Evolutionary conservation across 306 rosid species (phyloP), one percentile per base, ranked within the genome.

Genomic region (Cucumis sativus): DNA sequence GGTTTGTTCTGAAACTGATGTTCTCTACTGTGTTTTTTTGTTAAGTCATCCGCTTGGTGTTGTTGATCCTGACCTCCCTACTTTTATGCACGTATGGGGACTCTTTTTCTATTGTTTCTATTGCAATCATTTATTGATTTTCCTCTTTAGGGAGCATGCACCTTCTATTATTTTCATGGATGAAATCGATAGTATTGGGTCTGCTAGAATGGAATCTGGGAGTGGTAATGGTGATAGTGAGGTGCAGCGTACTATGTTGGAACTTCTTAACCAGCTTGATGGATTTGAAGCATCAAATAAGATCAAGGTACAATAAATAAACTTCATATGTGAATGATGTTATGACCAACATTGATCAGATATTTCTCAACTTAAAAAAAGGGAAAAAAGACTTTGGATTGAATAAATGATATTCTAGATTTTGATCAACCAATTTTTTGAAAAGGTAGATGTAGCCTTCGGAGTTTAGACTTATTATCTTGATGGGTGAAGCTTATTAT

Each of bases 151-250:
- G 88, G 99, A 96, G 86, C 99, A 96, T 81, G 99, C 99, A 16
- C 99, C 99, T 54, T 96, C 99, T 21, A 96, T 96, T 67, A 96
- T 96, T 78, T 96, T 96, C 80, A 96, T 96, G 99, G 99, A 96
- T 72, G 99, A 96, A 86, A 96, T 96, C 9, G 99, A 96, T 80
- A 96, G 99, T 59, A 96, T 96, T 79, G 99, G 99, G 72, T 96
- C 99, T 83, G 97, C 99, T 74, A 91, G 99, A 56, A 96, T 96
- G 99, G 99, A 96, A 82, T 96, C 99, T 81, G 99, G 99, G 60
- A 96, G 99, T 84, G 99, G 99, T 62, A 96, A 96, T 81, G 99
- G 99, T 72, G 99, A 96, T 65, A 96, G 99, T 79, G 99, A 96
- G 85, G 99, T 96, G 65, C 99, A 96, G 77, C 91, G 99, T 12